phyloP scores from a whole-genome alignment of 148 eudicot genomes.

The Vaccinium vitisidaea region DNA sequence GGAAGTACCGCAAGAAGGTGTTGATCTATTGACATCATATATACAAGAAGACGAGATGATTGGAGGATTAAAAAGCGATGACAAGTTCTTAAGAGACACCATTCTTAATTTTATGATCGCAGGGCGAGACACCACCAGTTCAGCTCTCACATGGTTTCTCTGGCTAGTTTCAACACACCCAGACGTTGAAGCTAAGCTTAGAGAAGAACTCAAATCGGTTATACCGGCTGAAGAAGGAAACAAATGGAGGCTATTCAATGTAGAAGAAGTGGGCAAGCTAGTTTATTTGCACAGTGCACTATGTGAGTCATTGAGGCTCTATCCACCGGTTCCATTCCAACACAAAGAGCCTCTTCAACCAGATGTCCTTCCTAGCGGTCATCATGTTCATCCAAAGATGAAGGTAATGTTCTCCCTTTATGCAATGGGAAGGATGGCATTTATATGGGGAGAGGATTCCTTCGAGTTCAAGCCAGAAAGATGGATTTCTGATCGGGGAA shows the following conservation, averaged over 20 bases:
- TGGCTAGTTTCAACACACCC: slow-evolving; percentile 42
- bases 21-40: slow-evolving; percentile 40
- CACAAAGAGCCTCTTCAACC: slow-evolving; percentile 37
- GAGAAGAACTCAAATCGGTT: slow-evolving; percentile 27
- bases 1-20: slow-evolving; percentile 13
- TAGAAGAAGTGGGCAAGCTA: slow-evolving; percentile 24
- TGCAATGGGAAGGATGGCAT: slow-evolving; percentile 41
- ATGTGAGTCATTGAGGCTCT: slow-evolving; percentile 38
- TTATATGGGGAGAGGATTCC: slow-evolving; percentile 35
- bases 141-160: slow-evolving; percentile 45
- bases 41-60: slow-evolving; percentile 24
- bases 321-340: slow-evolving; percentile 45
- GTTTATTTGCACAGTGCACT: slow-evolving; percentile 39
- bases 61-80: slow-evolving; percentile 20
- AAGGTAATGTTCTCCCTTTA: slow-evolving; percentile 35
- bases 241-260: slow-evolving; percentile 14
- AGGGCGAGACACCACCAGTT: slow-evolving; percentile 49
- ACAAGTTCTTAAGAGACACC: slow-evolving; percentile 51
- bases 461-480: slow-evolving; percentile 29
- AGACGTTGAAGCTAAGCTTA: slow-evolving; percentile 26
- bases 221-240: background rate
- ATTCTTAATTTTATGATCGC: slow-evolving; percentile 54
- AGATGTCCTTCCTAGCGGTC: slow-evolving; percentile 43
- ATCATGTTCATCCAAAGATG: slow-evolving; percentile 33
- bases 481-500: slow-evolving; percentile 39